Evolutionary conservation across 805 yeast genomes (phyloP), one percentile per base, ranked within the genome.

Genomic region (Jamesozyma lodderae): DNA sequence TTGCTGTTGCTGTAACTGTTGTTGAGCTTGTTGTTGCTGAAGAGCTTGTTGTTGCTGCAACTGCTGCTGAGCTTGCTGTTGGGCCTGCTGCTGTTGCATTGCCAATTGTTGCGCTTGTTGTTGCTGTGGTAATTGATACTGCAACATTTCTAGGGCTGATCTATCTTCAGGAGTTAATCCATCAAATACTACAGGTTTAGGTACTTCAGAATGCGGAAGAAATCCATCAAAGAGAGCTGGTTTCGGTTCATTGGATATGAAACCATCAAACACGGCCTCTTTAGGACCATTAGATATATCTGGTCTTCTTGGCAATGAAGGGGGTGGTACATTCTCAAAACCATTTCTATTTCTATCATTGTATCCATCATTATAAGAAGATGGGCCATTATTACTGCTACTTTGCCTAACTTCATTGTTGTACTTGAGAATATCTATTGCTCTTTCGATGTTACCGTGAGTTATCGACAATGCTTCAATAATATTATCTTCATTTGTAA

Each of bases 391-490:
- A 8, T 6, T 29, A n/a, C n/a, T n/a, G n/a, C n/a, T n/a, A n/a
- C n/a, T n/a, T n/a, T n/a, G n/a, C n/a, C 28, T 11, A 17, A 9
- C n/a, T 15, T 33, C 34, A 22, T 16, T 18, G 21, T 36, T 36
- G 15, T 33, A 33, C 13, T 35, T 32, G 40, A 81, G 62, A 21
- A 81, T 70, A 29, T 73, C 79, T 24, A 75, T 56, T 1, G 94
- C 90, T 15, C 57, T 47, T 28, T 69, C 69, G 9, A 80, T 51
- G 51, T 76, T 73, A 13, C 94, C 94, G 35, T 65, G 63, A 14
- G 80, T 63, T 26, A 73, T 57, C 8, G 66, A 62, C 44, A 83
- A 65, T 20, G 87, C 83, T 50, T 83, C 92, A 37, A 75, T 63
- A 23, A 70, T 62, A 46, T 79, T 81, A 30, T 67, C 64, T 54